Conservation (phyloP, 73 alveolate species). For the Halteria grandinella region DNA sequence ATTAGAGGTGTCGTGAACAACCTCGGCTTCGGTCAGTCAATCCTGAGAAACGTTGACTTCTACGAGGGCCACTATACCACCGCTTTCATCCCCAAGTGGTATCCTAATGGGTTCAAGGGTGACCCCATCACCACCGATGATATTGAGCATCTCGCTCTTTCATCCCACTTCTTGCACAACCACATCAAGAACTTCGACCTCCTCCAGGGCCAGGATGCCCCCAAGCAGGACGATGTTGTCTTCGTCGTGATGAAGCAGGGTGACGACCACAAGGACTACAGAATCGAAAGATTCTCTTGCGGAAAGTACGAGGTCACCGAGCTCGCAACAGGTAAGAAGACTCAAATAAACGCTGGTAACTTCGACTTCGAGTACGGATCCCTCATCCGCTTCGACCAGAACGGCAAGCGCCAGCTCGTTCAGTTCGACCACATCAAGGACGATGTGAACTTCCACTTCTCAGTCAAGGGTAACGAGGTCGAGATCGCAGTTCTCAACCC, state of each 20-base stretch:
- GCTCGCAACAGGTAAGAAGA: background rate
- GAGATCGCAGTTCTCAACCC: slow-evolving; percentile 1
- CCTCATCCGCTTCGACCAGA: background rate
- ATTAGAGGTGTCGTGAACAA: slow-evolving; percentile 65
- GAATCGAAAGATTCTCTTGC: background rate
- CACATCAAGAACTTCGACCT: slow-evolving; percentile 1
- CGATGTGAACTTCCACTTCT: slow-evolving; percentile 48
- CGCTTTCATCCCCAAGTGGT: slow-evolving; percentile 53
- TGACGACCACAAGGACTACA: slow-evolving; percentile 8
- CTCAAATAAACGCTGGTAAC: background rate
- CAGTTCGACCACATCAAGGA: slow-evolving; percentile 43
- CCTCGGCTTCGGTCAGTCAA: slow-evolving; percentile 53
- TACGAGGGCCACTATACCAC: slow-evolving; percentile 39
- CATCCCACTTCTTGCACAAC: too few relatives aligned
- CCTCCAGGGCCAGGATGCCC: background rate
- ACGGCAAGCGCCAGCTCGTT: background rate
- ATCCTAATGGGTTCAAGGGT: slow-evolving; percentile 62
- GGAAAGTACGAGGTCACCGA: background rate
- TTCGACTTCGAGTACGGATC: slow-evolving; percentile 23
- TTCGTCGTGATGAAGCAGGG: background rate
- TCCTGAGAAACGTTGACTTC: slow-evolving; percentile 33
- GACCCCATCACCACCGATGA: slow-evolving; percentile 26
- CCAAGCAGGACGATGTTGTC: background rate
- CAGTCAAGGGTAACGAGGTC: slow-evolving; percentile 37
- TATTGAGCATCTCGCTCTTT: slow-evolving; percentile 3